phyloP scores from a whole-genome alignment of 495 filamentous ascomycete species.

The Thermothielavioides terrestris region DNA sequence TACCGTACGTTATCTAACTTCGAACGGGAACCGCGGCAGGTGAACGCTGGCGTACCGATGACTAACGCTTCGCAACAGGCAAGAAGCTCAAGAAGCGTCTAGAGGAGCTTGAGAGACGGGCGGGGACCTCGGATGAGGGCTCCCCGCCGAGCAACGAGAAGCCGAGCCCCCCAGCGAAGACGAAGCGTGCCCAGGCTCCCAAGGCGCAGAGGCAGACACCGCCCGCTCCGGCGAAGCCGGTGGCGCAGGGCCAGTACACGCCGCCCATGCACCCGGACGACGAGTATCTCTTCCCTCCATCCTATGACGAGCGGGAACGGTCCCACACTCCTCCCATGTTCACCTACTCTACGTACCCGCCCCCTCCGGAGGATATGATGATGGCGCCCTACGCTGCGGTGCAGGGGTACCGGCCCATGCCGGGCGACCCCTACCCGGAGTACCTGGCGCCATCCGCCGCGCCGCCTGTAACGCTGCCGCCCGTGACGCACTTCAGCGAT shows the following conservation, averaged over 20 bases:
- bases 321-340: slow-evolving; percentile 67
- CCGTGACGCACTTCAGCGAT: slow-evolving; percentile 54
- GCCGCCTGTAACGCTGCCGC: slow-evolving; percentile 52
- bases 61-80: slow-evolving; percentile 45
- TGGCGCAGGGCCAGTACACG: slow-evolving; percentile 51
- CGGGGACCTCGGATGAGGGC: slow-evolving; percentile 69
- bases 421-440: slow-evolving; percentile 51
- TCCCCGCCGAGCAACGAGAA: slow-evolving; percentile 43
- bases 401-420: slow-evolving; percentile 56
- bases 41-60: neutral
- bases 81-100: slow-evolving; percentile 98
- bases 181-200: slow-evolving; percentile 30
- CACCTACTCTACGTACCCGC: slow-evolving; percentile 59
- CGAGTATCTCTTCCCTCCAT: slow-evolving; percentile 37
- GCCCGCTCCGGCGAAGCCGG: slow-evolving; percentile 28
- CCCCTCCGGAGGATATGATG: slow-evolving; percentile 56
- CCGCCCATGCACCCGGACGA: slow-evolving; percentile 47
- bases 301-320: slow-evolving; percentile 48
- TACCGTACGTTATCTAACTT: slow-evolving; percentile 66
- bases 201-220: slow-evolving; percentile 30
- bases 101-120: slow-evolving; percentile 90
- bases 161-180: slow-evolving; percentile 39
- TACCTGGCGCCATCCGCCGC: slow-evolving; percentile 57
- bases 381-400: slow-evolving; percentile 56
- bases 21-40: neutral